Evolutionary conservation across 176 grass and related monocot genomes (phyloP).

Genomic region (Carex cristatella): DNA sequence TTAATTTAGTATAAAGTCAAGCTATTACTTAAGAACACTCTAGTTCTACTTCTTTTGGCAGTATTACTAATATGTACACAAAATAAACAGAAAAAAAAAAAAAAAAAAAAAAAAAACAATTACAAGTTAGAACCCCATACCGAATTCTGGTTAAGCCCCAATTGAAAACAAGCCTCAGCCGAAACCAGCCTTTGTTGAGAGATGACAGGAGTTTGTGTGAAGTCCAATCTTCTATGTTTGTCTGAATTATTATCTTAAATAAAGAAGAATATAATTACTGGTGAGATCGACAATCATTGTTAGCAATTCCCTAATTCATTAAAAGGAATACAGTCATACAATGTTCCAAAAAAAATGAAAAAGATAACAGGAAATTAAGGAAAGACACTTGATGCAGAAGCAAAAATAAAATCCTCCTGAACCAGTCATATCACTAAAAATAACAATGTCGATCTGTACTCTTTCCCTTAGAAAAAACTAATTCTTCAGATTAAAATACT

Average conservation of each 20-base stretch:
- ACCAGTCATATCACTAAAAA: conserved; percentile 2
- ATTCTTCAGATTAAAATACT: not conserved
- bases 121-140: not conserved
- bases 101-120: not conserved
- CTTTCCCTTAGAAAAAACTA: not conserved
- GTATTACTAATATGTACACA: not conserved
- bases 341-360: not conserved
- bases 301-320: not conserved
- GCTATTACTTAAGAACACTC: too few relatives aligned
- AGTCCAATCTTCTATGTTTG: not conserved
- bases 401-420: not conserved
- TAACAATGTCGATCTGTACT: not conserved
- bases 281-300: not conserved
- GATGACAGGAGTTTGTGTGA: conserved; percentile 3
- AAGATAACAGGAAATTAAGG: not conserved
- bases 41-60: too few relatives aligned
- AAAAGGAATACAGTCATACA: not conserved
- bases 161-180: not conserved
- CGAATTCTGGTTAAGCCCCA: not conserved
- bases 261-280: not conserved
- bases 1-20: too few relatives aligned
- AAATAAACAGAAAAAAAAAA: not conserved
- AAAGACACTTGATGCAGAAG: not conserved
- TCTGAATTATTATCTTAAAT: not conserved
- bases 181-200: not conserved